Base-by-base conservation (phyloP, 768 basidiomycete species). In the Pleurotus tuber-regium region DNA sequence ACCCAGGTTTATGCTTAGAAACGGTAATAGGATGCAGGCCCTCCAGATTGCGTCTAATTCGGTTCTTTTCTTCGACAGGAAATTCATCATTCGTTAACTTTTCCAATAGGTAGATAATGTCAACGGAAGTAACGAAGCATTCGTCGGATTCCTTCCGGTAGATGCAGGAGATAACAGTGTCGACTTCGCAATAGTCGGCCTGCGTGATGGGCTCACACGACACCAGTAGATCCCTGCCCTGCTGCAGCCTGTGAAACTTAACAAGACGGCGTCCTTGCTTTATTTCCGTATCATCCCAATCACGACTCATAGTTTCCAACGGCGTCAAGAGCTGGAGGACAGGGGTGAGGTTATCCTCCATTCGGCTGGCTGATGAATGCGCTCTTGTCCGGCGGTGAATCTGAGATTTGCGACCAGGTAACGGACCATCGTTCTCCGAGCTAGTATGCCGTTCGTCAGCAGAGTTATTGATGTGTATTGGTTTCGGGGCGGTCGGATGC, bases 51-150 rank as follows among this genome's bases (percentile, higher is more conserved):
- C 95, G 80, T 55, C 96, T 77, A 60, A 98, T 96, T 47, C 96
- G 78, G 62, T 98, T 98, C 78, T 96, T 98, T 76, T 98, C 96
- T 68, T 97, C 93, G 42, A 97, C 89, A 25, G 85, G 86, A 62
- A 97, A 95, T 43, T 87, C 77, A 38, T 87, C 91, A 56, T 84
- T 84, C 33, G 78, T 78, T 40, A 82, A 73, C 2, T 79, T 78
- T 70, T 98, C 92, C 48, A 98, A 82, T 25, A 98, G 79, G 65
- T 87, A 91, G 61, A 98, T 94, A 67, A 96, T 86, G 66, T 98
- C 96, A 59, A 98, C 96, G 0, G 92, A 95, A 33, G 96, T 98
- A 59, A 95, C 85, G 66, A 84, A 96, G 70, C 84, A 96, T 2
- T 82, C 71, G 59, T 87, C 83, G 1, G 72, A 74, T 51, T 90